A percentile compares a stretch with the other conserved stretches of the same genome.
Evolutionary conservation across 78 protist genomes (phyloP).

Genomic region (Polysphondylium violaceum): DNA sequence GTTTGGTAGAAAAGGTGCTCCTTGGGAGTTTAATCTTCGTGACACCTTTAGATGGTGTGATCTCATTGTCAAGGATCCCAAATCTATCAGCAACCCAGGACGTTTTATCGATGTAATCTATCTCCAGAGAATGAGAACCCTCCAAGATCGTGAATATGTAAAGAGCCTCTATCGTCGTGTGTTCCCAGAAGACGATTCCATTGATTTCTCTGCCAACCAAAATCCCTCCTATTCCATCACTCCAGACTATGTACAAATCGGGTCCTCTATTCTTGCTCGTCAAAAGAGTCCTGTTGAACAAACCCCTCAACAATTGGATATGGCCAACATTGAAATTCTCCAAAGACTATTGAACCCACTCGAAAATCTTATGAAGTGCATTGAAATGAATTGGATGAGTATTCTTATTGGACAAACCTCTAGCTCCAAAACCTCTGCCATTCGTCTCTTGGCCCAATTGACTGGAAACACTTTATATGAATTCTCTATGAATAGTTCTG

Average conservation of each 20-base stretch:
- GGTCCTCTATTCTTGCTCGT: conserved; percentile 33
- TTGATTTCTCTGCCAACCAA: not conserved
- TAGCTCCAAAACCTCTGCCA: conserved; percentile 92
- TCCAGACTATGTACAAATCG: conserved; percentile 69
- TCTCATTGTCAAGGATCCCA: conserved; percentile 34
- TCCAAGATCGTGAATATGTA: conserved; percentile 82
- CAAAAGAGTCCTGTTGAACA: not conserved
- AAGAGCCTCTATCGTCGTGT: conserved; percentile 55
- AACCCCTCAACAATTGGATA: not conserved
- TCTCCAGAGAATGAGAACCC: conserved; percentile 92
- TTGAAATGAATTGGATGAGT: conserved; percentile 88
- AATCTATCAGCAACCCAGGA: conserved; percentile 12
- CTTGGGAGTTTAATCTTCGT: conserved; percentile 99
- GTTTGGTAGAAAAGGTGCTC: conserved; percentile 93
- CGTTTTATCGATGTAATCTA: conserved; percentile 88
- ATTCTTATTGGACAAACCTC: conserved; percentile 92
- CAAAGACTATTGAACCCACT: conserved; percentile 80
- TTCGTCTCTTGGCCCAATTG: conserved; percentile 89
- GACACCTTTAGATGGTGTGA: conserved; percentile 98
- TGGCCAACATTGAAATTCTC: conserved; percentile 3
- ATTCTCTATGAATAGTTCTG: conserved; percentile 90
- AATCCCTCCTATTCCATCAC: conserved; percentile 62
- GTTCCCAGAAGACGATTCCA: conserved; percentile 9
- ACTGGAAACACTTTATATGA: conserved; percentile 88
- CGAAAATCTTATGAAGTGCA: conserved; percentile 64